Base-by-base conservation (phyloP, 768 basidiomycete genomes). In the Tephrocybe rancida region DNA sequence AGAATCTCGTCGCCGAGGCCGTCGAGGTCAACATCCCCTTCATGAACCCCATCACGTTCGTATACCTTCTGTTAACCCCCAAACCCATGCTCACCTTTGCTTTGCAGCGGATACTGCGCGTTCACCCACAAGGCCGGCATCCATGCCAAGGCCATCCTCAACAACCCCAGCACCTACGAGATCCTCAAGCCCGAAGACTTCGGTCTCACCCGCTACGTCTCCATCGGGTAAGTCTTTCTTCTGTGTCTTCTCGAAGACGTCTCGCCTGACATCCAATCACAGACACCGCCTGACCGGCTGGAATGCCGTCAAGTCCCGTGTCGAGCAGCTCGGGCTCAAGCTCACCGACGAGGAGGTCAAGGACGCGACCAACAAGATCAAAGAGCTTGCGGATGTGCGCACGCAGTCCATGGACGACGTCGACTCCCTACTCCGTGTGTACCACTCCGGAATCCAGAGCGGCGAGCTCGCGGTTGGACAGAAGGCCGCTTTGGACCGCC, bases 111-210 rank as follows among this genome's bases (percentile, higher is more conserved):
- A 14, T 99, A 98, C 75, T 98, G 97, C 68, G 97, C 97, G 3
- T 99, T 99, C 79, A 99, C 97, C 24, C 97, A 98, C 87, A 98
- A 99, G 87, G 97, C 97, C 19, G 97, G 97, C 69, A 99, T 99
- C 60, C 97, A 99, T 73, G 97, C 97, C 76, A 99, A 99, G 82
- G 97, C 97, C 34, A 99, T 99, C 72, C 85, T 95, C 58, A 97
- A 98, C 78, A 99, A 99, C 81, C 97, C 97, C 1, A 92, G 90
- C 65, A 99, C 97, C 9, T 99, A 98, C 73, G 96, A 99, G 75
- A 98, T 98, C 71, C 84, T 97, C 72, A 98, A 95, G 85, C 97
- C 97, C 14, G 93, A 96, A 71, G 97, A 99, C 76, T 99, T 99
- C 65, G 97, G 97, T 63, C 82, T 99, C 66, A 94, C 88, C 8